Evolutionary conservation across 2,329 filamentous ascomycete genomes (phyloP).

Genomic region (Cryphonectria naterciae): DNA sequence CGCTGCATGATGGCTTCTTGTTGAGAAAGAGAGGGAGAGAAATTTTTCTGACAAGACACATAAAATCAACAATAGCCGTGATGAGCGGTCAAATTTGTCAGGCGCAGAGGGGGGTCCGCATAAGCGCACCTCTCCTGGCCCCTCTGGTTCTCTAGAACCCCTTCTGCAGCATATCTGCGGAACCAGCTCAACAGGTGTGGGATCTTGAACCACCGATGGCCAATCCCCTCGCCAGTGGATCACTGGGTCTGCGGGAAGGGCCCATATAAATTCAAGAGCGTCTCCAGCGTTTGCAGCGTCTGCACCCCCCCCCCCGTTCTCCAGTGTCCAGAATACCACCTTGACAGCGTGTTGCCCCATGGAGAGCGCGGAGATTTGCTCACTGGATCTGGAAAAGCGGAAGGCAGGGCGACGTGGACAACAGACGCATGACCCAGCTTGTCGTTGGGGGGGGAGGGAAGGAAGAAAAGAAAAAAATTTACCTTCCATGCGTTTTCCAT

Average conservation of each 20-base stretch:
- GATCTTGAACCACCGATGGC: conserved; percentile 2
- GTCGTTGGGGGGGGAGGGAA: neutral
- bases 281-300: neutral
- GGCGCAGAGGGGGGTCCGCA: neutral
- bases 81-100: conserved; percentile 10
- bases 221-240: conserved; percentile 11
- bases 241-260: conserved; percentile 3
- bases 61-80: conserved; percentile 11
- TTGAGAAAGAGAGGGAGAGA: neutral
- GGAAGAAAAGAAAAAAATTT: neutral
- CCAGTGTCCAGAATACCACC: neutral
- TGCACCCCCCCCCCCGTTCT: neutral
- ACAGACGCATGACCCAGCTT: neutral
- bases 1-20: neutral
- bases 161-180: conserved; percentile 12
- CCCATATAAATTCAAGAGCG: neutral
- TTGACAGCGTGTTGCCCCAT: neutral
- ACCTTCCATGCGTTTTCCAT: conserved; percentile 2
- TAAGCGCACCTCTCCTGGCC: conserved; percentile 10
- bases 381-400: conserved; percentile 3
- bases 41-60: neutral
- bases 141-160: neutral
- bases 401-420: conserved; percentile 14
- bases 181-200: conserved; percentile 16
- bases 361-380: neutral